phyloP scores from a whole-genome alignment of 352 stramenopile genomes.

The Pythium scleroteichum region DNA sequence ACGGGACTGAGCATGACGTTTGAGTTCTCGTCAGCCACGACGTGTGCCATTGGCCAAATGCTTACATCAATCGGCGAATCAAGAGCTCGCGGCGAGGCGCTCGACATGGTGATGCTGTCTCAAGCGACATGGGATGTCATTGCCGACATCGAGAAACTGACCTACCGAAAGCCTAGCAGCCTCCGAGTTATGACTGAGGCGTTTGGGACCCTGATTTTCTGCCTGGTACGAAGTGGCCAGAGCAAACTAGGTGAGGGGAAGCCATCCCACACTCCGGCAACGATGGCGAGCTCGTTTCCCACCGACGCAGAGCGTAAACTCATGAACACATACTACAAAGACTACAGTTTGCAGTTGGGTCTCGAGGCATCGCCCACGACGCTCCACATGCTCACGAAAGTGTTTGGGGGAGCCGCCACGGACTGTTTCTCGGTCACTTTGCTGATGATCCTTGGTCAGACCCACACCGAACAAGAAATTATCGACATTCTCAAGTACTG shows the following conservation, averaged over 20 bases:
- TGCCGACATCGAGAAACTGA: constrained; percentile 34
- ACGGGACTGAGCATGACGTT: background rate
- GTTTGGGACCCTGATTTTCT: constrained; percentile 41
- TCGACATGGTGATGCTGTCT: constrained; percentile 54
- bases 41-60: constrained; percentile 36
- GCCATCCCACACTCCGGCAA: background rate
- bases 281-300: background rate
- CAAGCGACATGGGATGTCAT: constrained; percentile 65
- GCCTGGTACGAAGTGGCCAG: constrained; percentile 35
- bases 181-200: constrained; percentile 21
- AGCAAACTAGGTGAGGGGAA: constrained; percentile 32
- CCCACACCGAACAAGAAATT: constrained; percentile 33
- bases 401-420: constrained; percentile 44
- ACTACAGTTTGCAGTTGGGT: constrained; percentile 41
- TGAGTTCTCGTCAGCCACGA: constrained; percentile 2
- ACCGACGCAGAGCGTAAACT: constrained; percentile 48
- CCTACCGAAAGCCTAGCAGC: background rate
- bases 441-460: constrained; percentile 59
- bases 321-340: constrained; percentile 70
- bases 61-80: constrained; percentile 36
- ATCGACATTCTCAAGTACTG: constrained; percentile 38
- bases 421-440: constrained; percentile 53
- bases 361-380: constrained; percentile 44
- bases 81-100: constrained; percentile 14
- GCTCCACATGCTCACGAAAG: constrained; percentile 56